Base-by-base conservation (phyloP, 352 stramenopile species). In the Phytophthora podocarpi region DNA sequence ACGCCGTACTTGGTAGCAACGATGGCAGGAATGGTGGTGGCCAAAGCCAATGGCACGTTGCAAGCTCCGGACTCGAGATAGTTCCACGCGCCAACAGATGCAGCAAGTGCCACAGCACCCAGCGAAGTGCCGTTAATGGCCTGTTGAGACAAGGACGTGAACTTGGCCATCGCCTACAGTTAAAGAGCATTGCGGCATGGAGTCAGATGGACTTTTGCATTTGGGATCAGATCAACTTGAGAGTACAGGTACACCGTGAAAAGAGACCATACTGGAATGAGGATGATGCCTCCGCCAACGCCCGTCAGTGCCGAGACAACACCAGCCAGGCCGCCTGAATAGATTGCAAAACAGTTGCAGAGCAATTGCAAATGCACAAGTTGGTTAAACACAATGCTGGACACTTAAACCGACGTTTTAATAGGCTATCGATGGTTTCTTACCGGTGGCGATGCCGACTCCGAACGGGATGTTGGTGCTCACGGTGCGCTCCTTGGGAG, bases 71-170 rank as follows among this genome's bases (percentile, higher is more conserved):
- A 67, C 45, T 83, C 50, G 11, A 92, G 46, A 59, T 95, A 81
- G 65, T 93, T 95, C 46, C 53, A 90, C 9, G 86, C 81, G 0
- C 86, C 86, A 0, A 95, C 70, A 20, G 76, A 78, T 11, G 84
- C 74, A 27, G 73, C 80, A 18, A 93, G 62, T 12, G 82, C 87
- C 43, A 95, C 85, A n/a, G 86, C 82, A 36, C 82, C 79, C 47
- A 95, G 74, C 7, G 84, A 93, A 20, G 86, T 95, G 62, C 86
- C 86, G 40, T 95, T 95, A 34, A 95, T 78, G 2, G 81, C 79
- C 42, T 95, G 86, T 65, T 95, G 86, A 11, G 84, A 64, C 21
- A 95, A 64, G 10, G 67, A 82, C 24, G 86, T 93, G 70, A 88
- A 93, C 63, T 88, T 90, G 55, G 84, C 86, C 59, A 95, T 67